Base-by-base conservation (phyloP, 768 basidiomycete genomes). In the Leccinellum rugosiceps region DNA sequence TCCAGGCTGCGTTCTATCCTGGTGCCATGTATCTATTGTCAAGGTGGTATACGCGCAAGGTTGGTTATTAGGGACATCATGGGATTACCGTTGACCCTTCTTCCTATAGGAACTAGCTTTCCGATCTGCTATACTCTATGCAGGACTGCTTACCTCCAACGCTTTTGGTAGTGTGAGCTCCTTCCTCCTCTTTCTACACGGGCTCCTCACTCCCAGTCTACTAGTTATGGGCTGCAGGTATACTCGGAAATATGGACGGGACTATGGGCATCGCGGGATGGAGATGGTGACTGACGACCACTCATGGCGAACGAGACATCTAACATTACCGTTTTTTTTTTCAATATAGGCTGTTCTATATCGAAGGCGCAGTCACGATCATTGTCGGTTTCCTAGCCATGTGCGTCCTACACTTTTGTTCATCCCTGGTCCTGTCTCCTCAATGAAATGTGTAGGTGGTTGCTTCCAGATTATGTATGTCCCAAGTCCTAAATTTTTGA, bases 221-320 rank as follows among this genome's bases (percentile, higher is more conserved):
- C 19, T 58, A 87, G 83, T 67, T 89, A 7, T 81, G 90, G 64
- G 90, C 87, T 15, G 88, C 88, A n/a, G 88, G 86, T 11, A 86
- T 90, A 53, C 76, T 92, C 15, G 73, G 77, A 1, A 78, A 77
- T 44, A 86, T 90, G 87, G 80, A 91, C 58, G 87, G 86, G 1
- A 77, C 76, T 51, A 74, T 80, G 4, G 88, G 87, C 2, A 83
- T 87, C 43, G 67, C 83, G 28, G 87, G 85, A 10, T 90, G 88
- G 88, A 65, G 85, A 75, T 90, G 83, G 85, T 84, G 59, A 58
- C 75, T 56, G 13, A 19, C n/a, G n/a, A 51, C 26, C 50, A 26
- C 43, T 32, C 28, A n/a, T 25, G 26, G 26, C 15, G 46, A 43
- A 19, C 38, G 19, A 43, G 41, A 43, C 41, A 43, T 43, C 41